These are phyloP conservation scores for Fusarium pseudograminearum DNA, from an alignment of 2,329 filamentous ascomycete species.

Conservation along the genomic window DNA sequence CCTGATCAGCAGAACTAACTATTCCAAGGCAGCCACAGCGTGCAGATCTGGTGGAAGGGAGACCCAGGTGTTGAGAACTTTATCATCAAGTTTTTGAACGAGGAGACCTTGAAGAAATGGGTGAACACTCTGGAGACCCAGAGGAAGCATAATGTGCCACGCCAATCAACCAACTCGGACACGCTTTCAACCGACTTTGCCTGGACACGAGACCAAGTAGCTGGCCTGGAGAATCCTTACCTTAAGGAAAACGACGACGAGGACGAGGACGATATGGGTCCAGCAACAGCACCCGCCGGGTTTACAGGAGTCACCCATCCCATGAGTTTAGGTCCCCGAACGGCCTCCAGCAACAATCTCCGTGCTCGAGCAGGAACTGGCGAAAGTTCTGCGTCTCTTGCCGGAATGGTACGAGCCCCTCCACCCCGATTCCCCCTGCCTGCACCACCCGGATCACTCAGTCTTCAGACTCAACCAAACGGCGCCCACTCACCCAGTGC, in stretches of 20 bases:
- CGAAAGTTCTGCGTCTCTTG: slow-evolving; percentile 73
- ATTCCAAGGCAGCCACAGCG: slow-evolving; percentile 82
- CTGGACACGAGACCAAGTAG: slow-evolving; percentile 78
- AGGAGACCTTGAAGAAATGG: slow-evolving; percentile 96
- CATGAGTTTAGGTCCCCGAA: slow-evolving; percentile 49
- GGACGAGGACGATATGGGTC: slow-evolving; percentile 66
- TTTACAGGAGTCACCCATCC: slow-evolving; percentile 50
- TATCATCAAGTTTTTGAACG: slow-evolving; percentile 90
- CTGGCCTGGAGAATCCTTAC: slow-evolving; percentile 84
- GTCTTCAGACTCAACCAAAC: slow-evolving; percentile 71
- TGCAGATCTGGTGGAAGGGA: slow-evolving; percentile 99
- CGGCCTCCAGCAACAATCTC: slow-evolving; percentile 78
- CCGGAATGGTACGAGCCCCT: slow-evolving; percentile 68
- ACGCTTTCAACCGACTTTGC: slow-evolving; percentile 77
- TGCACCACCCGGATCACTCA: slow-evolving; percentile 69
- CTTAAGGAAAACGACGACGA: slow-evolving; percentile 68
- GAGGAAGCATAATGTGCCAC: slow-evolving; percentile 70
- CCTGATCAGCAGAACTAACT: slow-evolving; percentile 45
- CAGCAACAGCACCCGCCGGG: slow-evolving; percentile 53
- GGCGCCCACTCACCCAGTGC: slow-evolving; percentile 70
- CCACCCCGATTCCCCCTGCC: slow-evolving; percentile 79
- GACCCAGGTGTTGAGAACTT: slow-evolving; percentile 97
- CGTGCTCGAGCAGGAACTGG: slow-evolving; percentile 81
- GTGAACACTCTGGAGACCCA: slow-evolving; percentile 81
- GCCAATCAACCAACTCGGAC: slow-evolving; percentile 61